Conservation (phyloP, 805 yeast species). For the Saccharomycopsis guyanensis region DNA sequence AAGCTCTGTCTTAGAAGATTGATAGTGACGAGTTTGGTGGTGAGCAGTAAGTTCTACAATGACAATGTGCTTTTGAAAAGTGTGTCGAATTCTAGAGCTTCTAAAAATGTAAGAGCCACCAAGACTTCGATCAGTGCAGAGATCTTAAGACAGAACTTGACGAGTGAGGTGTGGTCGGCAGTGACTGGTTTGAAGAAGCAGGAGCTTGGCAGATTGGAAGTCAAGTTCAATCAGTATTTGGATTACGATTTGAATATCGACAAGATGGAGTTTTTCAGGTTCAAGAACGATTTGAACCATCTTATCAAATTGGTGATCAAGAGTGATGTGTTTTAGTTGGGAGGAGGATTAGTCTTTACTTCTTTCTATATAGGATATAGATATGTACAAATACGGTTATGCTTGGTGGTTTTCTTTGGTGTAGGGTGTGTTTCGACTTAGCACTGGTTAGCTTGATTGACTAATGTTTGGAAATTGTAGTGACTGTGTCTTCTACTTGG, state of each 20-base stretch:
- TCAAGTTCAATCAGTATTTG: constrained; percentile 6
- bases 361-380: too few relatives aligned
- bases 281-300: constrained; percentile 11
- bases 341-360: neutral
- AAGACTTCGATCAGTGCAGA: neutral
- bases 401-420: neutral
- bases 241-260: constrained; percentile 7
- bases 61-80: neutral
- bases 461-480: too few relatives aligned
- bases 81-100: neutral
- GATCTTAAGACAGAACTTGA: constrained; percentile 9
- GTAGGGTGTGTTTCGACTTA: too few relatives aligned
- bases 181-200: constrained; percentile 13
- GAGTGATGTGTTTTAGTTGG: constrained; percentile 8
- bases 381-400: too few relatives aligned
- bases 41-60: constrained; percentile 2
- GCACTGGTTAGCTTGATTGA: too few relatives aligned
- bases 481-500: too few relatives aligned
- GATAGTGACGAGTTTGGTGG: constrained; percentile 13
- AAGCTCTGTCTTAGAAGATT: constrained; percentile 17
- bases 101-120: neutral
- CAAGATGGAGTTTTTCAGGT: constrained; percentile 7
- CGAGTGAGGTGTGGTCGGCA: constrained; percentile 13
- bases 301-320: constrained; percentile 15
- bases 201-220: constrained; percentile 8